A percentile compares a stretch with the other conserved stretches of the same genome.
Conservation (phyloP, 257 asterid species). For the Solanum ossicruentum region DNA sequence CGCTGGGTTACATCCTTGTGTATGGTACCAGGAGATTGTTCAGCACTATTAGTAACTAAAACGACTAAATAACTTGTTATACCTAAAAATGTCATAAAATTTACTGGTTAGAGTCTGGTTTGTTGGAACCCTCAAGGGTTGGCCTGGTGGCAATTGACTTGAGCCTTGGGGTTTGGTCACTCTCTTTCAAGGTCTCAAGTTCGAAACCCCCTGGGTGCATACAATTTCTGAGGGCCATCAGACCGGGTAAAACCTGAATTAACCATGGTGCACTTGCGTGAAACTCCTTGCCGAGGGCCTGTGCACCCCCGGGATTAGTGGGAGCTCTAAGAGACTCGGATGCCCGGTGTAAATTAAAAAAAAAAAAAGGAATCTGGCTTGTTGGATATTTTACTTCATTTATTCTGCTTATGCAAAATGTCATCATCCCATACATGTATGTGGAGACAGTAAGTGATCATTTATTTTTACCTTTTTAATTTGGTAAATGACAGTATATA, state of each 20-base stretch:
- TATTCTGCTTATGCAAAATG: background rate
- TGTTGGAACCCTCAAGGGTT: background rate
- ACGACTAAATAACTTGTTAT: background rate
- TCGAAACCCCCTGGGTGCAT: too few species aligned
- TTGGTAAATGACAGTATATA: background rate
- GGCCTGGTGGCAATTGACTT: too few species aligned
- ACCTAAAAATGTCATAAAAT: background rate
- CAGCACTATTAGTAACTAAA: background rate
- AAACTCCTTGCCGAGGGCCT: too few species aligned
- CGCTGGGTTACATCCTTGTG: background rate
- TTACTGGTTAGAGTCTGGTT: background rate
- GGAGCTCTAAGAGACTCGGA: too few species aligned
- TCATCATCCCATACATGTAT: background rate
- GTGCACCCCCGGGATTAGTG: too few species aligned
- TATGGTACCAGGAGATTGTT: background rate
- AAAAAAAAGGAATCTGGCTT: background rate
- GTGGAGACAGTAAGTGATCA: background rate
- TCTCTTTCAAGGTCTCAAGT: too few species aligned
- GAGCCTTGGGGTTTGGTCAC: too few species aligned
- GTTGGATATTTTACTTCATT: background rate
- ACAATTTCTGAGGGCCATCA: too few species aligned
- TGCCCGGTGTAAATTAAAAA: too few species aligned
- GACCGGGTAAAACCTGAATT: too few species aligned
- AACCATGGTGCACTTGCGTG: too few species aligned
- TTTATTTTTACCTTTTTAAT: background rate